Base-by-base conservation (phyloP, 352 stramenopile species). In the Pythium phragmitis region DNA sequence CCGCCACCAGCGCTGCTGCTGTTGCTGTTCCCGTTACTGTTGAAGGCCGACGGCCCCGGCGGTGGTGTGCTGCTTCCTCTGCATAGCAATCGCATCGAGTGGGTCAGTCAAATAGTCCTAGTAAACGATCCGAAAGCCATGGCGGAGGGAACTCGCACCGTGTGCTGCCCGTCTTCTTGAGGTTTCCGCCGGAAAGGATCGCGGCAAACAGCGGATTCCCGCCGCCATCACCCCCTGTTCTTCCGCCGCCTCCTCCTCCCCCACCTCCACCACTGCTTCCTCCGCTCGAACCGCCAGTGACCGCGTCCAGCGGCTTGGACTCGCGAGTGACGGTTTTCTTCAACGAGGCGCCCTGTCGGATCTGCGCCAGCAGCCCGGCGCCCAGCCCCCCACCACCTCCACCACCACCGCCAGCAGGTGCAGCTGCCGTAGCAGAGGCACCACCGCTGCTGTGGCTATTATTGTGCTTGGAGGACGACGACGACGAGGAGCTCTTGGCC, bases 271-370 rank as follows among this genome's bases (percentile, higher is more conserved):
- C 55, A 46, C 45, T 36, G 8, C 28, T 30, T 39, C 41, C 57
- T 16, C 57, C 47, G 45, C 12, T 46, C 23, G 23, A 13, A 7
- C 57, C 14, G 12, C 14, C 34, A 16, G 8, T 16, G 43, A 84
- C 68, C 30, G 72, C 73, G 19, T 46, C 76, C 30, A 95, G 78
- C 30, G 87, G 56, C 11, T 76, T 80, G 49, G 83, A 86, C 72
- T 95, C 86, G 42, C 79, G 73, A 26, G 81, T 95, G 17, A 80
- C 76, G 21, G 88, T 77, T 61, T 95, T 95, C 58, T 95, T 95
- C 34, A 96, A 70, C 43, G 56, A 70, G 2, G 79, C 76, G 30
- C 88, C 88, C 26, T 79, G 68, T 52, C 89, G 79, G 65, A 94
- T 96, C 58, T 89, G 74, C 45, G 80, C 71, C 52, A 96, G 59